A percentile compares a stretch with the other conserved stretches of the same genome.
These are phyloP conservation scores for Panicum miliaceum DNA, from an alignment of 176 grass and related monocot species.

Conservation along the genomic window DNA sequence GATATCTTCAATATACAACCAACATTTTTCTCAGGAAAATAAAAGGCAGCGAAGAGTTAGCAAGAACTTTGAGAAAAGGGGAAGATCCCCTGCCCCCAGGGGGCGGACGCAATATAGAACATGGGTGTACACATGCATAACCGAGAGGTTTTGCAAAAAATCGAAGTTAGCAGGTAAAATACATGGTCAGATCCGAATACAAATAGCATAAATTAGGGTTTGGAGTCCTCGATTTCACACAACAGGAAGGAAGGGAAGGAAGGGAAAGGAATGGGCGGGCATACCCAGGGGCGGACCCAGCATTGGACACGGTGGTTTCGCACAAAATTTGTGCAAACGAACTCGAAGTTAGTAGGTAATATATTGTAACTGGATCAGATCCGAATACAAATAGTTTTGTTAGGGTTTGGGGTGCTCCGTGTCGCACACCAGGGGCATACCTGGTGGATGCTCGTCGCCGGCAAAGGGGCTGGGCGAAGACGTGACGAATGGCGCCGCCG, in stretches of 20 bases:
- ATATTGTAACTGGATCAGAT: no score
- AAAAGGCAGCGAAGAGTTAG: background rate
- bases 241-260: background rate
- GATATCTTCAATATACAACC: background rate
- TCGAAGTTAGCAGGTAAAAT: background rate
- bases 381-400: no score
- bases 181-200: slow-evolving; percentile 9
- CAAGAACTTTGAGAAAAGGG: background rate
- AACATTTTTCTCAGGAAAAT: background rate
- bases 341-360: no score
- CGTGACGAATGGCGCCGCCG: no score
- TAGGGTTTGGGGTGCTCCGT: no score
- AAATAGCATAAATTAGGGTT: background rate
- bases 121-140: background rate
- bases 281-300: no score
- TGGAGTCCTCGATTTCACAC: background rate
- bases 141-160: background rate
- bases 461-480: no score
- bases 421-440: background rate
- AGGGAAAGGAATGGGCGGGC: background rate
- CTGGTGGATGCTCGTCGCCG: no score
- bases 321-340: no score
- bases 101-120: background rate
- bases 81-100: background rate
- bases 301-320: no score